phyloP scores from a whole-genome alignment of 2,329 filamentous ascomycete species.

The Lomentospora prolificans region DNA sequence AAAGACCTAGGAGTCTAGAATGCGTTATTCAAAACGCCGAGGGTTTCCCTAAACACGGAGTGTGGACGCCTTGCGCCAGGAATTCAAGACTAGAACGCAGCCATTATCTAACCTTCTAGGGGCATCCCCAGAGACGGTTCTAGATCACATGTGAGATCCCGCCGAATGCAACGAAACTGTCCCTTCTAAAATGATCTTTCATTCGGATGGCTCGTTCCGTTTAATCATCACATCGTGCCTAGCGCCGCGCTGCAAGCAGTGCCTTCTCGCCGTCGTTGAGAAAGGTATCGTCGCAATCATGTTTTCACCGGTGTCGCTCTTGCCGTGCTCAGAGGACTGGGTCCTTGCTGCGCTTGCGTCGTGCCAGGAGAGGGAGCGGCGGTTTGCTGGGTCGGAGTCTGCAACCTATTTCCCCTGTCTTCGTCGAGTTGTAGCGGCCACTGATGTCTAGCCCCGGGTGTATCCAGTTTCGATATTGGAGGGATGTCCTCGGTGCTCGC shows the following conservation, averaged over 20 bases:
- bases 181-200: not conserved
- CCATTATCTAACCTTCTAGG: too few relatives aligned
- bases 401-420: not conserved
- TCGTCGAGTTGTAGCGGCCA: not conserved
- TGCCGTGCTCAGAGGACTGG: not conserved
- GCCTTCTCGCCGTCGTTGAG: not conserved
- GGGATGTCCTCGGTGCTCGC: not conserved
- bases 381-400: conserved; percentile 1
- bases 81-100: too few relatives aligned
- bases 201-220: not conserved
- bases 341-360: not conserved
- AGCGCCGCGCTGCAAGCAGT: not conserved
- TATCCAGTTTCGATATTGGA: not conserved
- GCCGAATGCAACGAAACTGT: not conserved
- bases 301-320: not conserved
- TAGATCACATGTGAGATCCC: not conserved
- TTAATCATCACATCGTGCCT: not conserved
- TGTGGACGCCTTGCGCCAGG: not conserved
- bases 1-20: too few relatives aligned
- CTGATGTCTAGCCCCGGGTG: not conserved
- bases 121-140: not conserved
- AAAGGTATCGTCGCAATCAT: too few relatives aligned
- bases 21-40: too few relatives aligned
- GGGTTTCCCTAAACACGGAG: not conserved
- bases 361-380: not conserved